Base-by-base conservation (phyloP, 106 monocot genomes). In the Agapanthus africanus region DNA sequence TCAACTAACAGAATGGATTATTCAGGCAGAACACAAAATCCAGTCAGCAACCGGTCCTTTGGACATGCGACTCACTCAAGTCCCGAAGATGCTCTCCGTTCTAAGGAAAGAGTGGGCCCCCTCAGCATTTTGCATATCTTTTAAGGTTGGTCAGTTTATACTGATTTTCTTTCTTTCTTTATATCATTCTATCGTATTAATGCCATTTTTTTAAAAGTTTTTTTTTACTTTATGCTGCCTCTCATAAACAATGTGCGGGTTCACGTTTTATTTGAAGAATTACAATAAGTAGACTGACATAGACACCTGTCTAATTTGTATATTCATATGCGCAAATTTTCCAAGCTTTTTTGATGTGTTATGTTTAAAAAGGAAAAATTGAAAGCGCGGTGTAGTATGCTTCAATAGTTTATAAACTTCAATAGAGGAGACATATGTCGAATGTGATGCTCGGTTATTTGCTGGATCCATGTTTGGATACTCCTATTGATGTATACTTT, bases 11-110 rank as follows among this genome's bases (percentile, higher is more conserved):
- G n/a, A n/a, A n/a, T n/a, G n/a, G n/a, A n/a, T n/a, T n/a, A n/a
- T n/a, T n/a, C 74, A 99, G 97, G 92, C 85, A 42, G 74, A 89
- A 66, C 97, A 99, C 80, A 99, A 99, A 77, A 99, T 99, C 54
- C 77, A 99, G 63, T 99, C 97, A 65, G 84, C 84, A 60, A 50
- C 75, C 64, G 97, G 97, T 60, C 97, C 97, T 64, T 59, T 92
- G 50, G 84, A 97, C 59, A 92, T 97, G 97, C 71, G 82, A 37
- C 88, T 97, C n/a, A 81, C 72, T 38, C 97, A 92, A 77, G 89
- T 87, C 30, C 97, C 97, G 31, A 99, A 99, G 69, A 87, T 93
- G 99, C 82, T 99, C 47, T 81, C 76, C 5, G 72, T 85, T 13
- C 71, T 99, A 37, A 78, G 90, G 71, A 87, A 81, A 74, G 74